phyloP scores from a whole-genome alignment of 2,329 filamentous ascomycete genomes.

The Dactylellina cionopaga region DNA sequence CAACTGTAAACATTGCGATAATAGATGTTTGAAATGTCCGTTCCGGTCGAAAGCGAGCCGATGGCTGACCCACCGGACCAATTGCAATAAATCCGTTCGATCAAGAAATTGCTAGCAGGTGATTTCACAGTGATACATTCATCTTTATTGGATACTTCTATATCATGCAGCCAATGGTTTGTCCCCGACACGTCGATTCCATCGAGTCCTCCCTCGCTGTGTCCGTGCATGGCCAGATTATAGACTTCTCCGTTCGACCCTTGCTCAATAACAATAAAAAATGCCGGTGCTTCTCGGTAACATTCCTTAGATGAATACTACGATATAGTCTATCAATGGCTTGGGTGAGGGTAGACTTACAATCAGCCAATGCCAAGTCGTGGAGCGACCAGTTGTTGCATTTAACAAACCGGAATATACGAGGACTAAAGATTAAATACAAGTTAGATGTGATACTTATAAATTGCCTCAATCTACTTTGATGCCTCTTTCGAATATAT shows the following conservation, averaged over 20 bases:
- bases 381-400: conserved; percentile 49
- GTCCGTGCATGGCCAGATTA: conserved; percentile 53
- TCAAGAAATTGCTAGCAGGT: conserved; percentile 54
- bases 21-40: conserved; percentile 51
- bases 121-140: conserved; percentile 55
- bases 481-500: not conserved
- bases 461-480: too few relatives aligned
- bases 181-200: conserved; percentile 52
- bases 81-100: conserved; percentile 55
- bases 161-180: conserved; percentile 54
- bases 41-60: conserved; percentile 46
- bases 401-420: conserved; percentile 37
- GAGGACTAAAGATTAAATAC: not conserved
- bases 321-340: not conserved
- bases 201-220: conserved; percentile 53
- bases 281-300: conserved; percentile 40
- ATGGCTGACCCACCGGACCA: conserved; percentile 53
- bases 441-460: too few relatives aligned
- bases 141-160: conserved; percentile 55
- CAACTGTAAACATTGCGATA: conserved; percentile 54
- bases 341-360: not conserved
- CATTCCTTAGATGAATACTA: not conserved
- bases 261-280: conserved; percentile 52
- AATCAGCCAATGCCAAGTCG: conserved; percentile 43
- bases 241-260: conserved; percentile 52